Conservation (phyloP, 805 yeast genomes). For the Candida methanosorbosa region DNA sequence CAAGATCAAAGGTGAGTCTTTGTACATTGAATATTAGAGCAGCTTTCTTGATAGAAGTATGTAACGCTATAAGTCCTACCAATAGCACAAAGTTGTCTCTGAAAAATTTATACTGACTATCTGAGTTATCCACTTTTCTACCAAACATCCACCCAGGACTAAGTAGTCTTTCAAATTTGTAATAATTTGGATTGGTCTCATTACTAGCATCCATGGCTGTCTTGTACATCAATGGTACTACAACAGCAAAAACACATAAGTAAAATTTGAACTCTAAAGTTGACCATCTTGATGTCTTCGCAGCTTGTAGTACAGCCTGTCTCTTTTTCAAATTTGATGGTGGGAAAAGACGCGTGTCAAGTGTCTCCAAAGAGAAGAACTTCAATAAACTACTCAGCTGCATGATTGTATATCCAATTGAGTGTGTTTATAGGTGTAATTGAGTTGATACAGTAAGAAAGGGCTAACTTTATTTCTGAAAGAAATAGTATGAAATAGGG, state of each 20-base stretch:
- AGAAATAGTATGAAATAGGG: too few species aligned
- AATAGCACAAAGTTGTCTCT: conserved; percentile 70
- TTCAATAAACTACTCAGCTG: not conserved
- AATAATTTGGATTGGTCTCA: conserved; percentile 66
- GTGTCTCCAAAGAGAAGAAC: conserved; percentile 42
- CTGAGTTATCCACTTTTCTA: conserved; percentile 87
- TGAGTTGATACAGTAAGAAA: too few species aligned
- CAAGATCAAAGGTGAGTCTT: conserved; percentile 62
- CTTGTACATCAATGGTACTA: conserved; percentile 75
- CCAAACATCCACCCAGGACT: conserved; percentile 87
- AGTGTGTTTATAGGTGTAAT: too few species aligned
- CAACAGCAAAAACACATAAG: conserved; percentile 48
- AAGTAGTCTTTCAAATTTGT: conserved; percentile 48
- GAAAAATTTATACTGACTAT: conserved; percentile 79
- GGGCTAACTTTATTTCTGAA: too few species aligned
- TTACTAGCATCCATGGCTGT: conserved; percentile 78
- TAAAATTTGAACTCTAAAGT: conserved; percentile 72
- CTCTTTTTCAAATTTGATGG: conserved; percentile 25
- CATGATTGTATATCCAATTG: too few species aligned
- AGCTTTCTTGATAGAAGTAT: conserved; percentile 40
- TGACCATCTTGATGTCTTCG: conserved; percentile 52
- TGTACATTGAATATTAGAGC: conserved; percentile 18
- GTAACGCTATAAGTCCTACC: conserved; percentile 44
- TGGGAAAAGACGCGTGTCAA: conserved; percentile 42
- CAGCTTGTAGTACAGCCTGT: conserved; percentile 22